Percentiles rank a stretch among this genome's conserved stretches.
These are phyloP conservation scores for Lycium ferocissimum DNA, from an alignment of 257 asterid species.

Conservation along the genomic window DNA sequence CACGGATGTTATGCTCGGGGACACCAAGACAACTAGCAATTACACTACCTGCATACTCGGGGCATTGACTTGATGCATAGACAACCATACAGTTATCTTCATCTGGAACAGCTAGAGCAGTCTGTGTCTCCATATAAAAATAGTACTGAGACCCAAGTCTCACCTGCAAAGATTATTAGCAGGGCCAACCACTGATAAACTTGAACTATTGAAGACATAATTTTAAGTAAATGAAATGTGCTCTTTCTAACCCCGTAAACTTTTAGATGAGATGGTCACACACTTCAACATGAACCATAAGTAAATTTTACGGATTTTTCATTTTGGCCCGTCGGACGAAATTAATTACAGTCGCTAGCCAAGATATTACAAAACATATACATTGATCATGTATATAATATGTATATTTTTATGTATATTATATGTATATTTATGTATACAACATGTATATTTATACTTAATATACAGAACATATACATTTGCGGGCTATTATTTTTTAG, in stretches of 20 bases:
- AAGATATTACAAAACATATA: too few species aligned
- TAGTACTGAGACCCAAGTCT: conserved; percentile 72
- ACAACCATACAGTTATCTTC: conserved; percentile 86
- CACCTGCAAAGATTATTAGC: conserved; percentile 47
- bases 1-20: conserved; percentile 73
- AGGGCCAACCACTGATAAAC: background rate
- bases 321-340: background rate
- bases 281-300: background rate
- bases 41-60: conserved; percentile 58
- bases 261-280: background rate
- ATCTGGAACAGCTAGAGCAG: conserved; percentile 81
- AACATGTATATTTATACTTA: too few species aligned
- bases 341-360: background rate
- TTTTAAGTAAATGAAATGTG: background rate
- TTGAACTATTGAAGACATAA: background rate
- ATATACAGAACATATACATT: background rate
- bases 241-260: background rate
- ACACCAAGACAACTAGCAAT: conserved; percentile 77
- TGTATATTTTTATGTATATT: too few species aligned
- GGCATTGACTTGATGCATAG: conserved; percentile 65
- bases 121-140: conserved; percentile 78
- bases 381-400: background rate
- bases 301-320: background rate
- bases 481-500: background rate
- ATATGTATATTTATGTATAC: background rate